These are phyloP conservation scores for Starmerella bombi DNA, from an alignment of 805 yeast species.

Conservation along the genomic window DNA sequence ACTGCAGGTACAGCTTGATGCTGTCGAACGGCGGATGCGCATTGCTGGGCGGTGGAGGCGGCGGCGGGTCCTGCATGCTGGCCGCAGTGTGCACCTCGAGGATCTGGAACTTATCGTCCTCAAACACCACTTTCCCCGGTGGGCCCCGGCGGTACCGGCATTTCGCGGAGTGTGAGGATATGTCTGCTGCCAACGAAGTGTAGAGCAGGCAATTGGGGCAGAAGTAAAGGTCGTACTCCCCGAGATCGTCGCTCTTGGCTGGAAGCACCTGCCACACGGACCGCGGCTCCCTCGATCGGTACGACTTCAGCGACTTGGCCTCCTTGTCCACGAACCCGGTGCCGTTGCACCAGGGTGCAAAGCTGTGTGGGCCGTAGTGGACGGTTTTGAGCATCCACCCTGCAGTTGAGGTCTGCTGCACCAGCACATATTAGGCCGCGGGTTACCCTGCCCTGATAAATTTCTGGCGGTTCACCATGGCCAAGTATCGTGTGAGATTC, in stretches of 20 bases:
- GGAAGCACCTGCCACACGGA: slow-evolving; percentile 19
- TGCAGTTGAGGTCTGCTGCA: not conserved
- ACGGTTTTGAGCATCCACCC: slow-evolving; percentile 49
- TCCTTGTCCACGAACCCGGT: slow-evolving; percentile 53
- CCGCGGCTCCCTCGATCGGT: slow-evolving; percentile 20
- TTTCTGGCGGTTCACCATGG: slow-evolving; percentile 37
- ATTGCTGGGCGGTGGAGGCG: no score
- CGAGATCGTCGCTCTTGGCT: slow-evolving; percentile 34
- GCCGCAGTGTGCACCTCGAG: slow-evolving; percentile 54
- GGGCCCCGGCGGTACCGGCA: slow-evolving; percentile 23
- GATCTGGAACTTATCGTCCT: slow-evolving; percentile 43
- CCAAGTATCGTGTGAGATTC: slow-evolving; percentile 64
- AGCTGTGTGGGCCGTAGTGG: slow-evolving; percentile 50
- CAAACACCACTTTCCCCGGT: slow-evolving; percentile 62
- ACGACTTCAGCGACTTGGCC: slow-evolving; percentile 19
- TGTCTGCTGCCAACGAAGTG: slow-evolving; percentile 35
- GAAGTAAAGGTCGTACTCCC: slow-evolving; percentile 35
- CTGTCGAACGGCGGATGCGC: slow-evolving; percentile 24
- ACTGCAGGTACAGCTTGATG: slow-evolving; percentile 54
- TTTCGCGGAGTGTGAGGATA: slow-evolving; percentile 36
- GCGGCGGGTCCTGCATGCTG: not conserved
- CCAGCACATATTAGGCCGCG: not conserved
- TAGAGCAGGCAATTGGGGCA: slow-evolving; percentile 83
- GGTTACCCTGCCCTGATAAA: not conserved
- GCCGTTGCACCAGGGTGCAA: slow-evolving; percentile 82